These are phyloP conservation scores for Botryotinia convoluta DNA, from an alignment of 2,329 filamentous ascomycete genomes.

Conservation along the genomic window DNA sequence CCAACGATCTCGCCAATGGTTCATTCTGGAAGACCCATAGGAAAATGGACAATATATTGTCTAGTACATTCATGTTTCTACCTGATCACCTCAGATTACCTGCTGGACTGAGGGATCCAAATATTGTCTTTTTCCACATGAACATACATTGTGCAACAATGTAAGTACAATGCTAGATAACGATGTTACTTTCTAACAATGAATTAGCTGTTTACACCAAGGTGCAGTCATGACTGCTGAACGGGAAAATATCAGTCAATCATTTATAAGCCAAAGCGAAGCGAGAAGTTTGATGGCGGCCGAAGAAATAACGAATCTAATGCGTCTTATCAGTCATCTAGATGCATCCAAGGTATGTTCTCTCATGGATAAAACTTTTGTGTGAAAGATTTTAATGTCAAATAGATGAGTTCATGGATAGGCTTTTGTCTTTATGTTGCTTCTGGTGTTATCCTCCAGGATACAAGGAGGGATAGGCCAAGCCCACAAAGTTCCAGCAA, in stretches of 20 bases:
- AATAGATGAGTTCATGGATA: conserved; percentile 71
- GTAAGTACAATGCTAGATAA: background rate
- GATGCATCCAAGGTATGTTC: conserved; percentile 49
- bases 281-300: conserved; percentile 75
- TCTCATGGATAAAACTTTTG: background rate
- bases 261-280: conserved; percentile 68
- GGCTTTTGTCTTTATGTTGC: conserved; percentile 85
- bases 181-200: background rate
- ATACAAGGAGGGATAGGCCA: conserved; percentile 51
- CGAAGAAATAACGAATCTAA: conserved; percentile 78
- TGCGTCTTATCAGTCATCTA: conserved; percentile 73
- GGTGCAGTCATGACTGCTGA: conserved; percentile 82
- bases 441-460: conserved; percentile 77
- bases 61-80: conserved; percentile 74
- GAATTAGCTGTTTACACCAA: conserved; percentile 68
- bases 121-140: conserved; percentile 80
- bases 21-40: conserved; percentile 85
- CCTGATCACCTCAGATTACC: conserved; percentile 74
- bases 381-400: conserved; percentile 18
- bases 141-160: conserved; percentile 86
- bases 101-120: conserved; percentile 62
- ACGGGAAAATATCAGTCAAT: conserved; percentile 62
- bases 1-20: conserved; percentile 71
- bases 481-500: conserved; percentile 40
- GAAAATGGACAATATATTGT: conserved; percentile 74